Evolutionary conservation across 1,284 basidiomycete species (phyloP), one percentile per base, ranked within the genome.

Genomic region (Ceratobasidium sp.): DNA sequence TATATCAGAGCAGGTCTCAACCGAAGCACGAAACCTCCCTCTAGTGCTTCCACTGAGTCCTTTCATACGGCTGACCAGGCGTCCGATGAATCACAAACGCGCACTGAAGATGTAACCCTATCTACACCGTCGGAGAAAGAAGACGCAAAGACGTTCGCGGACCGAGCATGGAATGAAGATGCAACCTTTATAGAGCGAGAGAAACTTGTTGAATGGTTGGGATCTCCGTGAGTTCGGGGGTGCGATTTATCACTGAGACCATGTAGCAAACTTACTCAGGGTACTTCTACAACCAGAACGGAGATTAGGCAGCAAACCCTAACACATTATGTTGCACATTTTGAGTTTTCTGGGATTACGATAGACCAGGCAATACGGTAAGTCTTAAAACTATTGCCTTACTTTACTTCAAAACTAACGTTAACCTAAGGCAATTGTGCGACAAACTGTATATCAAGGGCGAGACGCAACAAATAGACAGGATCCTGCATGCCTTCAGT

Each of bases 221-320:
- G 71, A 64, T 73, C 71, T 33, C 71, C 71, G 71, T 73, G 71
- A 73, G 71, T 73, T 51, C 50, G 56, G 44, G n/a, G 71, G 48
- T 48, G 60, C 36, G 57, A 62, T 27, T 11, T 19, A 51, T 64
- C 44, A 47, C 53, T 64, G 6, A 51, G 24, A 27, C 14, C 66
- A 67, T 36, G 53, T 73, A 47, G 71, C 71, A 63, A 64, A 73
- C 71, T 73, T 44, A 73, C 51, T 64, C 27, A 73, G 67, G 29
- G 29, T 36, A 17, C 36, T 41, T 27, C 1, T 29, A 9, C 8
- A 29, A 29, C 17, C 36, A 73, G 71, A 41, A 54, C 60, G n/a
- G 71, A 73, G 24, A 73, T 73, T 63, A 63, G 71, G 27, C 71
- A 64, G n/a, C 71, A 63, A 24, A 36, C 71, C 29, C 63, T 73